Base-by-base conservation (phyloP, 768 basidiomycete genomes). In the Amanita phalloides region DNA sequence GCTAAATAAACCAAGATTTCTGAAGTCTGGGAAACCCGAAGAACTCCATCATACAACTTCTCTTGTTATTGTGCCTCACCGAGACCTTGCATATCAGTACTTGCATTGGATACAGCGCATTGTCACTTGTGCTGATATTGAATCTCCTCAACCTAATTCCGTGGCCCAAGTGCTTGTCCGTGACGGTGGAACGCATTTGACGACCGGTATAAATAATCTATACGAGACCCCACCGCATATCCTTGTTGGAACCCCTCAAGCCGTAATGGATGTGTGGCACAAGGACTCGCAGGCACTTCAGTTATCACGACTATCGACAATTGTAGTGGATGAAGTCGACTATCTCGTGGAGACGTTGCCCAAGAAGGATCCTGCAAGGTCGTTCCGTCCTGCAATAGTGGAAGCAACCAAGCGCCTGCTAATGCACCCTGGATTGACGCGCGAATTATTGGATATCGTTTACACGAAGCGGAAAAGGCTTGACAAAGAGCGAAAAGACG, bases 321-420 rank as follows among this genome's bases (percentile, higher is more conserved):
- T 90, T 44, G 79, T 81, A 33, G 79, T 89, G 50, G 87, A 90
- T 56, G 87, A 90, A 61, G 82, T 79, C 44, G 88, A 90, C 59
- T 84, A 81, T 62, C 67, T 89, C 37, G 69, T 90, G 49, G 77
- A 76, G 53, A 76, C 72, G 2, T 65, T 74, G 4, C 75, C 82
- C 11, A 63, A 60, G 53, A 71, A 68, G 53, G 64, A 64, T 51
- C 64, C 62, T 41, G 68, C 56, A 59, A 72, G 60, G 61, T 69
- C 70, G 30, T 71, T 64, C 47, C 61, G 58, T 47, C 62, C 63
- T 45, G 66, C 69, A 6, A 56, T 57, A 41, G 63, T 64, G 53
- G 74, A 71, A 58, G 68, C 67, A 28, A 62, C 64, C 54, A 69
- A 65, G 54, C 75, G 73, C 56, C 59, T 72, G n/a, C 60, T 64